Base-by-base conservation (phyloP, 2,329 filamentous ascomycete genomes). In the Paecilomyces formosus region DNA sequence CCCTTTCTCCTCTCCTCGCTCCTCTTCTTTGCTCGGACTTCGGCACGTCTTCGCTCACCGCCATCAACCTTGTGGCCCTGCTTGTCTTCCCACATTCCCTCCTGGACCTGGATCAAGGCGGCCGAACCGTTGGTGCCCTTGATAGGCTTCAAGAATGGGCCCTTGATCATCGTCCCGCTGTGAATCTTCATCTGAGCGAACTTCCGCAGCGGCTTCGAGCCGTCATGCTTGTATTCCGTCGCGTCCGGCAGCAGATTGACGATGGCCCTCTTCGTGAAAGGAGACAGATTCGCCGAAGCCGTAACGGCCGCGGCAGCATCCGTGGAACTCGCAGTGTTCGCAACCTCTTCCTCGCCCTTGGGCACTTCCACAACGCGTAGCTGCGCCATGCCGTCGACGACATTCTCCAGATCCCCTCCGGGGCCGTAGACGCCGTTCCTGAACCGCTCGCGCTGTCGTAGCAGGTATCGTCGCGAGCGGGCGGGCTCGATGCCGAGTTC, bases 51-150 rank as follows among this genome's bases (percentile, higher is more conserved):
- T 74, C 94, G 87, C 81, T 99, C 94, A 81, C 94, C 94, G 70
- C 94, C 94, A 76, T 97, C 92, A 65, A 99, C 87, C 86, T 97
- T 97, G 69, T 86, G 85, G 28, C 94, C 93, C 68, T 87, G 83
- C 72, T 83, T 87, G 68, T 92, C 82, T 79, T 97, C 93, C 94
- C 93, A 97, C 80, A 97, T 88, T 9, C 93, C 92, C 73, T 97
- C 92, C 58, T 87, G 85, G 22, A 90, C 82, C 62, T 81, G 80
- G 65, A 97, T 81, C 55, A 81, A 79, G 11, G 87, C 89, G 8
- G 85, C 86, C 49, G 79, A 77, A 1, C 84, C 82, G 59, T 77
- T 74, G 33, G 77, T 76, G 1, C 83, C 84, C 73, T 88, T 87
- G 28, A 92, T 70, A 3, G 86, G 85, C 70, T 87, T 79, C 5